A percentile compares a stretch with the other conserved stretches of the same genome.
Evolutionary conservation across 768 basidiomycete genomes (phyloP).

Genomic region (Hygrophoropsis aurantiaca): DNA sequence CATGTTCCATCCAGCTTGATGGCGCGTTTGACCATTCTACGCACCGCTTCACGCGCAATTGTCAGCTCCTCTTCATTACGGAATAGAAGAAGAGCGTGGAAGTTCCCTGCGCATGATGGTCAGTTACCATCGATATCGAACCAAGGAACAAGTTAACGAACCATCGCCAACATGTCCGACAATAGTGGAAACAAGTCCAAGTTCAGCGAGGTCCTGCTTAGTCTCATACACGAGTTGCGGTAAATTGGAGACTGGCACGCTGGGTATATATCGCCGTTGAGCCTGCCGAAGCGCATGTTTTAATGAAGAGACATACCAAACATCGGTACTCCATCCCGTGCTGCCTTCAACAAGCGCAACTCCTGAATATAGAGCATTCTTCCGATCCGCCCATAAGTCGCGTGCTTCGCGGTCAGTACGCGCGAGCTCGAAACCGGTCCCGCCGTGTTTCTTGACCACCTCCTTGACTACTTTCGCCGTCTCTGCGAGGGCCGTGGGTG

Average conservation of each 20-base stretch:
- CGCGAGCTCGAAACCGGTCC: constrained; percentile 66
- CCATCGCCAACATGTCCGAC: constrained; percentile 80
- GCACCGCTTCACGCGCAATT: constrained; percentile 44
- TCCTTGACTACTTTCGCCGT: constrained; percentile 57
- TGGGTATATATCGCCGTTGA: constrained; percentile 10
- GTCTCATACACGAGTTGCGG: constrained; percentile 68
- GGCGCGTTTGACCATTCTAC: constrained; percentile 65
- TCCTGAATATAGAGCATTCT: constrained; percentile 60
- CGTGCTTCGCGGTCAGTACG: constrained; percentile 61
- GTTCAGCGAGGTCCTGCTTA: constrained; percentile 60
- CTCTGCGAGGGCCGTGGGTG: constrained; percentile 56
- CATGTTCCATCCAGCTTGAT: constrained; percentile 75
- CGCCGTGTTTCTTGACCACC: constrained; percentile 65
- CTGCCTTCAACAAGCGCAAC: constrained; percentile 57
- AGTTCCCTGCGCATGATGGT: constrained; percentile 37
- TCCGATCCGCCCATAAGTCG: constrained; percentile 73
- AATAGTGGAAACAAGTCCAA: constrained; percentile 62
- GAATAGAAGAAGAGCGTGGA: constrained; percentile 56
- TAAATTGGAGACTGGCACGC: constrained; percentile 64
- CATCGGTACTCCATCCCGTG: constrained; percentile 71
- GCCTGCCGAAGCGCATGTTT: background rate
- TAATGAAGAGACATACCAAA: constrained; percentile 49
- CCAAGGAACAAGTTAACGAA: constrained; percentile 32
- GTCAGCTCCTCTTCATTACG: constrained; percentile 52
- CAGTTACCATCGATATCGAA: background rate